Base-by-base conservation (phyloP, 1,139 yeast genomes). In the Meyerozyma elateridarum region DNA sequence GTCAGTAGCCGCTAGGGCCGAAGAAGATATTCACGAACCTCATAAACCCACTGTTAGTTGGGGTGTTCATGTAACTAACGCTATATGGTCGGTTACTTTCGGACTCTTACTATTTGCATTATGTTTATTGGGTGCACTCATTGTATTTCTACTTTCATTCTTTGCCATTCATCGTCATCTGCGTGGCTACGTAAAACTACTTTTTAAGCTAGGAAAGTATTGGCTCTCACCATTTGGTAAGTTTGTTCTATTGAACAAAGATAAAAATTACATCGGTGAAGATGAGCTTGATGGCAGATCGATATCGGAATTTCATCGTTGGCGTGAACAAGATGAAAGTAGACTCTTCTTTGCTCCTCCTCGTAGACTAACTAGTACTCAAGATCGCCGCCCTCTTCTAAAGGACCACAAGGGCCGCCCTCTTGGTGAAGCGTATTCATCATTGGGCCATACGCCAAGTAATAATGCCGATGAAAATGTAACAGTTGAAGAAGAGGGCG, bases 201-300 rank as follows among this genome's bases (percentile, higher is more conserved):
- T 84, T 27, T 71, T 73, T 52, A 70, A 72, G 24, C 54, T 89
- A 33, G 95, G 93, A 3, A 56, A 59, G 15, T 91, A 85, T 51
- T 66, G 89, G 54, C 56, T 85, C 24, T 75, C 68, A 55, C 98
- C 98, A 2, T 91, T 89, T 63, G 97, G 97, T 6, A 85, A 83
- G 48, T 80, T 85, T 48, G 95, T 91, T 1, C 74, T 87, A 37
- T 67, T 91, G 42, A 74, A 73, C 38, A 79, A 77, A 40, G 96
- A 87, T 46, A 80, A 83, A 40, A 82, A 83, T 45, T 91, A 91
- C 52, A 60, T 85, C 34, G 74, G 74, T 25, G 98, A 91, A 56
- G 98, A 91, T 56, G 84, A 79, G 31, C 78, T 88, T 40, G 95
- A 85, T 47, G 98, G 97, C 8, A 73, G 93, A 30, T 75, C 93